Conservation (phyloP, 176 grass and related monocot genomes). For the Saccharum spontaneum region DNA sequence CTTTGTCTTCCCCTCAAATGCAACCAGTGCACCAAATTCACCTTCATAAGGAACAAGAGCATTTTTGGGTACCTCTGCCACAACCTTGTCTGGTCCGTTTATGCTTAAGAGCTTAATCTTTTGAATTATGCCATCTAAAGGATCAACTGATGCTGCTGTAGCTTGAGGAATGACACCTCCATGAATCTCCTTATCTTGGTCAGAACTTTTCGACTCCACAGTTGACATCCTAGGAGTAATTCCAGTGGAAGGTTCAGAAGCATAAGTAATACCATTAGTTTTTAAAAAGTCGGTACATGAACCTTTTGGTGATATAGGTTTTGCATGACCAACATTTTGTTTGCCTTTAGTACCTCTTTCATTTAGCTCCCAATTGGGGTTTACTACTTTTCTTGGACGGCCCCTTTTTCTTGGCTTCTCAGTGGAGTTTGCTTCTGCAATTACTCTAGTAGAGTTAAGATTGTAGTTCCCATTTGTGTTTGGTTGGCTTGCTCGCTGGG, state of each 20-base stretch:
- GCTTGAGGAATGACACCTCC: conserved; percentile 24
- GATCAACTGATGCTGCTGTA: conserved; percentile 30
- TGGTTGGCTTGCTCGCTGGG: conserved; percentile 18
- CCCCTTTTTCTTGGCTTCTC: conserved; percentile 37
- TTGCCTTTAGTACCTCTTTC: conserved; percentile 38
- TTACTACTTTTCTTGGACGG: conserved; percentile 37
- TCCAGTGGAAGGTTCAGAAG: conserved; percentile 31
- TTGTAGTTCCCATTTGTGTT: conserved; percentile 29
- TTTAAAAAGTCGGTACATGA: not conserved
- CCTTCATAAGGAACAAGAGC: conserved; percentile 56
- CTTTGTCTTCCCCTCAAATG: conserved; percentile 52
- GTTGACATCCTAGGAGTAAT: not conserved
- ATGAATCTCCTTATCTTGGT: conserved; percentile 16
- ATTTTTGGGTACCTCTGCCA: conserved; percentile 25
- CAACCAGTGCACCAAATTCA: conserved; percentile 54
- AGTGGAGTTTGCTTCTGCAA: conserved; percentile 26
- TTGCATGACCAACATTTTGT: conserved; percentile 27
- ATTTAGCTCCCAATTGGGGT: conserved; percentile 39
- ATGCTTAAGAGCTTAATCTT: conserved; percentile 58
- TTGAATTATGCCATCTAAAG: conserved; percentile 53
- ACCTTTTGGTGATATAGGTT: conserved; percentile 32
- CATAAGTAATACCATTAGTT: conserved; percentile 25
- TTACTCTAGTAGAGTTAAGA: conserved; percentile 32
- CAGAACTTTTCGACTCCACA: conserved; percentile 3
- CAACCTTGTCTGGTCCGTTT: conserved; percentile 11